Percentiles rank a stretch among this genome's conserved stretches.
These are phyloP conservation scores for Teunomyces lycoperdinae DNA, from an alignment of 805 yeast species.

Conservation along the genomic window DNA sequence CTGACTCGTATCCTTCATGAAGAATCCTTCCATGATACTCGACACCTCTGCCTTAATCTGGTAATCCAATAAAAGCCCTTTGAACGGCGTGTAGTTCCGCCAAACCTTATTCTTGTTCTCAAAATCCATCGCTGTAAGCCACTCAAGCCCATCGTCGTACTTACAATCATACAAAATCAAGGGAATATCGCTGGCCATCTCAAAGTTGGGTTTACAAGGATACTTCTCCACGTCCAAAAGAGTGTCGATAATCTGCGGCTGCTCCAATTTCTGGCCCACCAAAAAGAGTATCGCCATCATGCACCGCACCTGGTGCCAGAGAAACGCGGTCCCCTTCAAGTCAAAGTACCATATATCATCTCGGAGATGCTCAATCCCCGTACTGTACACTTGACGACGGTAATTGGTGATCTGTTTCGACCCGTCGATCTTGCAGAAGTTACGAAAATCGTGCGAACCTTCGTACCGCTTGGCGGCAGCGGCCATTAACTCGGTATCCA, in stretches of 20 bases:
- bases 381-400: slow-evolving; percentile 55
- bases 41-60: slow-evolving; percentile 56
- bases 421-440: slow-evolving; percentile 93
- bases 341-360: slow-evolving; percentile 65
- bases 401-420: slow-evolving; percentile 86
- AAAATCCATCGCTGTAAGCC: slow-evolving; percentile 45
- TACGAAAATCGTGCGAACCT: slow-evolving; percentile 89
- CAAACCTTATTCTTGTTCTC: slow-evolving; percentile 30
- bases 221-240: slow-evolving; percentile 54
- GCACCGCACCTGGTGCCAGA: slow-evolving; percentile 98
- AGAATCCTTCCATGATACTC: slow-evolving; percentile 43
- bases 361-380: slow-evolving; percentile 43
- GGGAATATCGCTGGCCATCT: slow-evolving; percentile 89
- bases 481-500: slow-evolving; percentile 67
- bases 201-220: slow-evolving; percentile 75
- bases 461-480: slow-evolving; percentile 59
- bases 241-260: slow-evolving; percentile 52
- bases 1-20: slow-evolving; percentile 17
- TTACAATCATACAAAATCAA: slow-evolving; percentile 82
- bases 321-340: slow-evolving; percentile 81
- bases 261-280: slow-evolving; percentile 77
- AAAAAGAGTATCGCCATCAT: slow-evolving; percentile 83
- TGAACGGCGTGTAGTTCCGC: slow-evolving; percentile 42
- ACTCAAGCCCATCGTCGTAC: slow-evolving; percentile 60
- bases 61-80: slow-evolving; percentile 54